Evolutionary conservation across 345 rosid species (phyloP).

Genomic region (Rhodamnia rubescens): DNA sequence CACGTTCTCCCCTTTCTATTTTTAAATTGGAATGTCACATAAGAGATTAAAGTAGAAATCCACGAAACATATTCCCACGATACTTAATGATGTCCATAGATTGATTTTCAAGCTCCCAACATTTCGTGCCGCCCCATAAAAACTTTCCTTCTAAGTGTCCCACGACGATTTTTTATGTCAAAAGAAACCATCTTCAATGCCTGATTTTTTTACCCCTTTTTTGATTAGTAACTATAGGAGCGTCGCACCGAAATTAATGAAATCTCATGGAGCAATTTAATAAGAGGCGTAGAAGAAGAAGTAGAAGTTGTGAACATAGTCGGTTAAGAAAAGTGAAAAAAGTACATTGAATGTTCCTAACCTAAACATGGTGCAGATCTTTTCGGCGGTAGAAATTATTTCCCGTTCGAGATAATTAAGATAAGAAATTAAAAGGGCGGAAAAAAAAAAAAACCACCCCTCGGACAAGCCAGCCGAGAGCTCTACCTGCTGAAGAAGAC

Average conservation of each 20-base stretch:
- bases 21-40: not conserved
- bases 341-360: not conserved
- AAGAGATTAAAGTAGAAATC: not conserved
- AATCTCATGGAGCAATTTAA: not conserved
- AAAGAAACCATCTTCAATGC: not conserved
- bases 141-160: not conserved
- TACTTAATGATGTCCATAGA: not conserved
- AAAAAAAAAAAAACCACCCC: not conserved
- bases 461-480: not conserved
- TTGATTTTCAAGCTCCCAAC: not conserved
- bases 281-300: not conserved
- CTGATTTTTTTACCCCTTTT: too few species aligned
- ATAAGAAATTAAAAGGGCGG: too few species aligned
- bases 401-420: not conserved
- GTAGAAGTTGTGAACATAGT: not conserved
- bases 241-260: not conserved
- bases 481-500: not conserved
- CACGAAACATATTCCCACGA: not conserved
- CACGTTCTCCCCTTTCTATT: not conserved
- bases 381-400: not conserved
- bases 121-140: not conserved
- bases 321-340: not conserved
- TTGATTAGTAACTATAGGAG: not conserved
- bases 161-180: accelerated
- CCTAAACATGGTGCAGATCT: not conserved